Percentiles rank a stretch among this genome's conserved stretches.
These are phyloP conservation scores for Dactylellina cionopaga DNA, from an alignment of 2,329 filamentous ascomycete species.

Conservation along the genomic window DNA sequence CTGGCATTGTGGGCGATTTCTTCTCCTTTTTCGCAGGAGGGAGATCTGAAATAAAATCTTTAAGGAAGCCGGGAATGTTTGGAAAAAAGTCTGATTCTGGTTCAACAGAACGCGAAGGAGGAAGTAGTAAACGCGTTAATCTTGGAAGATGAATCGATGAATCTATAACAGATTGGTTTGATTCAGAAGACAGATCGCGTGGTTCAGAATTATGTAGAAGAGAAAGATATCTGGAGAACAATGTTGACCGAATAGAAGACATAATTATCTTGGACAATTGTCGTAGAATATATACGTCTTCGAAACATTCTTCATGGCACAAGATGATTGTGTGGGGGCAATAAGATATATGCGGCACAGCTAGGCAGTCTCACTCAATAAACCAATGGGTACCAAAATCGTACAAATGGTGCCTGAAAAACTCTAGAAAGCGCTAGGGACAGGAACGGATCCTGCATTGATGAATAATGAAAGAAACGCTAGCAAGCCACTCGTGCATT, in stretches of 20 bases:
- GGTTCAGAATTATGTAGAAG: too few species aligned
- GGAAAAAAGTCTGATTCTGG: neutral
- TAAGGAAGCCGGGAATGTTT: neutral
- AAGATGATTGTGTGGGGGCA: neutral
- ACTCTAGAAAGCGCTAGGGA: neutral
- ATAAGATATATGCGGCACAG: neutral
- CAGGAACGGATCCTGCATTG: constrained; percentile 4
- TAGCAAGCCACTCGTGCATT: too few species aligned
- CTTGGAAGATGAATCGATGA: too few species aligned
- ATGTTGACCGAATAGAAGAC: neutral
- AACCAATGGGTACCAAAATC: neutral
- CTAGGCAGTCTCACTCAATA: neutral
- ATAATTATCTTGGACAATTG: neutral
- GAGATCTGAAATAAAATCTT: neutral
- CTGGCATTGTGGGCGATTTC: too few species aligned
- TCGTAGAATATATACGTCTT: too few species aligned
- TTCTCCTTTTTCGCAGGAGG: too few species aligned
- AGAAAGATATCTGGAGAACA: constrained; percentile 1
- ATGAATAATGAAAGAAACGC: neutral
- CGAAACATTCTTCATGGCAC: too few species aligned
- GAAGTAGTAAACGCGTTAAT: too few species aligned
- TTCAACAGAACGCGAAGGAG: neutral
- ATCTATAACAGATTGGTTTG: too few species aligned
- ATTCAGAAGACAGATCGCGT: too few species aligned
- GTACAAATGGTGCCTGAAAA: constrained; percentile 8